A percentile compares a stretch with the other conserved stretches of the same genome.
These are phyloP conservation scores for Epichloe aotearoae DNA, from an alignment of 2,329 filamentous ascomycete species.

Conservation along the genomic window DNA sequence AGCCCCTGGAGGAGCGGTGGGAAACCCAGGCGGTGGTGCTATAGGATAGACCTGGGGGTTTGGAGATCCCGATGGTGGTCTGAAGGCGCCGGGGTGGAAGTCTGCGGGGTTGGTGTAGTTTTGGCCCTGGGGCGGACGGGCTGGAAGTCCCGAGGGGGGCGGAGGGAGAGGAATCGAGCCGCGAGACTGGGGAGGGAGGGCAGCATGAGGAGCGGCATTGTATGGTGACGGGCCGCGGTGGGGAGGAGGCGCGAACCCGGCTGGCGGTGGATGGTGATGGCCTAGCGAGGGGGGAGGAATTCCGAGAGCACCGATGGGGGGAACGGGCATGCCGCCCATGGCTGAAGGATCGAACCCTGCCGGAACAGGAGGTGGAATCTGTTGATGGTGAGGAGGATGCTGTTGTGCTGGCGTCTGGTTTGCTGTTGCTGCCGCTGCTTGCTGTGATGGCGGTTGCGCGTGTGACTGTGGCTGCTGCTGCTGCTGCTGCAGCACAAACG, in stretches of 20 bases:
- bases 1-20: constrained; percentile 26
- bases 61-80: constrained; percentile 25
- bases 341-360: constrained; percentile 23
- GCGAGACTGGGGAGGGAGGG: constrained; percentile 13
- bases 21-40: constrained; percentile 28
- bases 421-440: constrained; percentile 5
- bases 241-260: constrained; percentile 23
- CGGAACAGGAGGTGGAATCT: constrained; percentile 7
- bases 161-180: constrained; percentile 30
- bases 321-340: constrained; percentile 11
- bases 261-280: constrained; percentile 17
- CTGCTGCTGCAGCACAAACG: constrained; percentile 52
- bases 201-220: constrained; percentile 10
- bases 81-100: constrained; percentile 31
- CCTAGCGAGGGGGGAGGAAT: constrained; percentile 11
- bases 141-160: constrained; percentile 38
- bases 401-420: constrained; percentile 10
- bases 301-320: constrained; percentile 1
- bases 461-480: constrained; percentile 11
- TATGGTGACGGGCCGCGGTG: constrained; percentile 21
- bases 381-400: constrained; percentile 14
- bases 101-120: constrained; percentile 34
- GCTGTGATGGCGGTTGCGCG: not conserved
- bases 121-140: constrained; percentile 34
- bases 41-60: constrained; percentile 26